Evolutionary conservation across 352 stramenopile species (phyloP).

Genomic region (Lagenidium giganteum): DNA sequence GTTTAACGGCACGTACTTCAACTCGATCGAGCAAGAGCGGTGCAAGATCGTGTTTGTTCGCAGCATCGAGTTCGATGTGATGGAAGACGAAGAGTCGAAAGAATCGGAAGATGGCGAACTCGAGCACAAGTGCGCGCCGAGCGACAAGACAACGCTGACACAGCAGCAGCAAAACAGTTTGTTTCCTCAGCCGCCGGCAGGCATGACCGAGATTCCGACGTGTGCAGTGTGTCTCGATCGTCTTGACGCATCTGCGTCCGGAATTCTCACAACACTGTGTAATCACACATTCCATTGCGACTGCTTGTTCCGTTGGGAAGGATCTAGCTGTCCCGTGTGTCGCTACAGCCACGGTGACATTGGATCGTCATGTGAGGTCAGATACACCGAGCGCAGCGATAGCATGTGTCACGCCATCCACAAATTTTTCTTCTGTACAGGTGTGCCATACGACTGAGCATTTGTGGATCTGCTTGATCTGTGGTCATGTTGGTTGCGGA

Average conservation of each 20-base stretch:
- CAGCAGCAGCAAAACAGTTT: slow-evolving; percentile 17
- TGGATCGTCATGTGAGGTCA: slow-evolving; percentile 86
- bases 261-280: slow-evolving; percentile 96
- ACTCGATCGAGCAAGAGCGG: slow-evolving; percentile 87
- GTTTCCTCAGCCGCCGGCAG: slow-evolving; percentile 53
- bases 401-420: no score
- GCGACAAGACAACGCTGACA: slow-evolving; percentile 9
- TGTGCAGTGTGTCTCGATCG: slow-evolving; percentile 91
- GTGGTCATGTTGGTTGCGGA: slow-evolving; percentile 93
- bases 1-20: slow-evolving; percentile 90
- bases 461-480: slow-evolving; percentile 97
- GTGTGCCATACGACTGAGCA: slow-evolving; percentile 92
- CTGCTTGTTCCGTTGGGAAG: slow-evolving; percentile 93
- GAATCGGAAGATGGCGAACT: slow-evolving; percentile 2
- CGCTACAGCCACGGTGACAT: slow-evolving; percentile 95
- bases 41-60: slow-evolving; percentile 90
- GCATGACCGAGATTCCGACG: slow-evolving; percentile 86
- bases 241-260: slow-evolving; percentile 77
- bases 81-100: slow-evolving; percentile 15
- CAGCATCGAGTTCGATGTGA: slow-evolving; percentile 80
- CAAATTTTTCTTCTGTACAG: slow-evolving; percentile 9
- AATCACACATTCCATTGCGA: slow-evolving; percentile 98
- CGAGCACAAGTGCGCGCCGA: slow-evolving; percentile 4
- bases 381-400: slow-evolving; percentile 17
- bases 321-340: slow-evolving; percentile 95